phyloP scores from a whole-genome alignment of 129 eudicot genomes.

The Artemisia argyi region DNA sequence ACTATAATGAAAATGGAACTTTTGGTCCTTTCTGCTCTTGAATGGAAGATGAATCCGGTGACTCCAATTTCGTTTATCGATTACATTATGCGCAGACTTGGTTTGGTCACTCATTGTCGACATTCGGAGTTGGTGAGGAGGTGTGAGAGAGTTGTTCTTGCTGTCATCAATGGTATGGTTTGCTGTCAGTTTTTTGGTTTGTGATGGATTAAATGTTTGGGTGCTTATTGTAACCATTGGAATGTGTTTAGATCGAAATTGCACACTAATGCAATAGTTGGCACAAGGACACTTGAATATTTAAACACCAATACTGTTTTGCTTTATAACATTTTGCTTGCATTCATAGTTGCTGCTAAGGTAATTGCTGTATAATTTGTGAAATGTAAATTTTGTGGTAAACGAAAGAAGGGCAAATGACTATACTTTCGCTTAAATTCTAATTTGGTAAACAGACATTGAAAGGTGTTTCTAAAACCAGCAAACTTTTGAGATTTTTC shows the following conservation, averaged over 20 bases:
- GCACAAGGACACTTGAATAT: background rate
- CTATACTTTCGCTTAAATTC: no score
- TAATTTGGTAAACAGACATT: no score
- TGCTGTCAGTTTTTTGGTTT: background rate
- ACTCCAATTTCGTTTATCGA: constrained; percentile 76
- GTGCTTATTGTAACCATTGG: background rate
- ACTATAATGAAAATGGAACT: constrained; percentile 90
- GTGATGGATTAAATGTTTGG: background rate
- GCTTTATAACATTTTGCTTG: background rate
- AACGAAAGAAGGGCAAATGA: background rate
- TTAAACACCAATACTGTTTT: background rate
- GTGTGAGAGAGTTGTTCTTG: constrained; percentile 60
- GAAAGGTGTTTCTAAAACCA: no score
- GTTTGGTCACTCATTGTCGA: constrained; percentile 41
- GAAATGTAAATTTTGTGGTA: background rate
- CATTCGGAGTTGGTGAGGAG: constrained; percentile 58
- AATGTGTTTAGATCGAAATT: constrained; percentile 14
- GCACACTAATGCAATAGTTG: background rate
- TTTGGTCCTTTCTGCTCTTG: constrained; percentile 69
- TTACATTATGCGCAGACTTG: constrained; percentile 66
- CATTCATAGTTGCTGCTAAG: constrained; percentile 7
- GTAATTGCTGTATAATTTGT: background rate
- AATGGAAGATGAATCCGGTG: constrained; percentile 92
- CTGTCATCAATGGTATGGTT: constrained; percentile 63
- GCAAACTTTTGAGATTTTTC: no score